phyloP scores from a whole-genome alignment of 768 basidiomycete genomes.

The Leucosporidium yakuticum region DNA sequence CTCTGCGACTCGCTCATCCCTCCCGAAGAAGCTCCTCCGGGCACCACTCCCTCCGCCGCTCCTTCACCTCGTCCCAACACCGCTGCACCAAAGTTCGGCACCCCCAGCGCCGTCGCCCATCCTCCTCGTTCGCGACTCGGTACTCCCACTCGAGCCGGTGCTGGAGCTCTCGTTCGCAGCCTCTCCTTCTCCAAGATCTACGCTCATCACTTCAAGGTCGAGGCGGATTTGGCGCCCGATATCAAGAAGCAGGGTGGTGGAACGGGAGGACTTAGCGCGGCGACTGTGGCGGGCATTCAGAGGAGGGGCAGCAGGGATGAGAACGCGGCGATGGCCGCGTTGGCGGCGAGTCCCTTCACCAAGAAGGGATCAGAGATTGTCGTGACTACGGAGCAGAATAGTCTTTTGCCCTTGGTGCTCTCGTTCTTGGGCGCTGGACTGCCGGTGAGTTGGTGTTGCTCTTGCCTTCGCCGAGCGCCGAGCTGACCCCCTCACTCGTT shows the following conservation, averaged over 20 bases:
- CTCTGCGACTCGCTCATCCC: constrained; percentile 74
- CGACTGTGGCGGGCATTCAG: too few species aligned
- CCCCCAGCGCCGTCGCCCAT: constrained; percentile 12
- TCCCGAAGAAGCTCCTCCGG: constrained; percentile 34
- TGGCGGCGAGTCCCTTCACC: constrained; percentile 43
- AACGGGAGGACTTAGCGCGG: neutral
- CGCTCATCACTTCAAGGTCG: constrained; percentile 10
- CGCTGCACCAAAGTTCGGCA: constrained; percentile 25
- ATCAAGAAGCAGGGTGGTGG: neutral
- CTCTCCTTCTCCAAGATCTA: constrained; percentile 36
- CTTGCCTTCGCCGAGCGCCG: neutral
- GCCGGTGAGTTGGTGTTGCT: constrained; percentile 3
- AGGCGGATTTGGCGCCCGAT: constrained; percentile 7
- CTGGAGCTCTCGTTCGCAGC: constrained; percentile 12
- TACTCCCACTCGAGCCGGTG: constrained; percentile 22
- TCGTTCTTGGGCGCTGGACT: constrained; percentile 24
- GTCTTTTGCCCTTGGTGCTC: constrained; percentile 56
- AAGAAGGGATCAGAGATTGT: constrained; percentile 77
- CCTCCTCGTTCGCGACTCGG: constrained; percentile 12
- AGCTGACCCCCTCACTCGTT: too few species aligned
- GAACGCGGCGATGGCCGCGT: constrained; percentile 9
- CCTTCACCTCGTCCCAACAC: constrained; percentile 27
- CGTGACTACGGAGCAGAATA: constrained; percentile 81
- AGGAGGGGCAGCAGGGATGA: too few species aligned
- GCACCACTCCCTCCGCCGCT: constrained; percentile 11